Percentiles rank a stretch among this genome's conserved stretches.
Conservation (phyloP, 1,139 yeast genomes). For the Blastobotrys serpentis region DNA sequence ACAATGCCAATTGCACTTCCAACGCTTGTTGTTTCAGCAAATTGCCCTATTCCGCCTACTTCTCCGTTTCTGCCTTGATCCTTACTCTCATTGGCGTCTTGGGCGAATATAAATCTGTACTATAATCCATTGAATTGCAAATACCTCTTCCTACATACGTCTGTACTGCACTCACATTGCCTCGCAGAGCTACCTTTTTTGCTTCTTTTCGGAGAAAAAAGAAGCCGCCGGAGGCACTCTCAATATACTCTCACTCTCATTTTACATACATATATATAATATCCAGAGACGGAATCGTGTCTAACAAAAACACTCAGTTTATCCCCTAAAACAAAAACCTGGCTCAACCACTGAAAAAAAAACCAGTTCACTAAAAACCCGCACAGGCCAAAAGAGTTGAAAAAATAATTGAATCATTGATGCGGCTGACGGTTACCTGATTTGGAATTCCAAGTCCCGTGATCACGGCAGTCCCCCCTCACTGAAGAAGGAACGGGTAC, state of each 20-base stretch:
- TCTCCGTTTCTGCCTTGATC: neutral
- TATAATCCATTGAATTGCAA: too few relatives aligned
- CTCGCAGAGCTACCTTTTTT: too few relatives aligned
- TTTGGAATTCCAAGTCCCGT: neutral
- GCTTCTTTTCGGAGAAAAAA: too few relatives aligned
- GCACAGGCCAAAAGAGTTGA: neutral
- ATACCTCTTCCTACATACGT: too few relatives aligned
- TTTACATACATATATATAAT: too few relatives aligned
- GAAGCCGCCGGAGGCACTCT: too few relatives aligned
- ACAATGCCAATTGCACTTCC: neutral
- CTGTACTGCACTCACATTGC: too few relatives aligned
- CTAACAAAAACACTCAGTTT: too few relatives aligned
- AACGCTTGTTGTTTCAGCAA: neutral
- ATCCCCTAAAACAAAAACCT: too few relatives aligned
- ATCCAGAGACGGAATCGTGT: neutral
- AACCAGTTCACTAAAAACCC: neutral
- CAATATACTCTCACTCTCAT: too few relatives aligned
- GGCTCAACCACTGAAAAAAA: too few relatives aligned
- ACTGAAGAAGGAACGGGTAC: neutral
- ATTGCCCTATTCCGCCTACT: neutral
- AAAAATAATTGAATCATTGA: neutral
- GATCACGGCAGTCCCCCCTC: neutral
- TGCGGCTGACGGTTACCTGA: neutral
- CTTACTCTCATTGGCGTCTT: neutral
- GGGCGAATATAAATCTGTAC: slow-evolving; percentile 6